Evolutionary conservation across 495 filamentous ascomycete genomes (phyloP).

Genomic region (Thermothielavioides terrestris): DNA sequence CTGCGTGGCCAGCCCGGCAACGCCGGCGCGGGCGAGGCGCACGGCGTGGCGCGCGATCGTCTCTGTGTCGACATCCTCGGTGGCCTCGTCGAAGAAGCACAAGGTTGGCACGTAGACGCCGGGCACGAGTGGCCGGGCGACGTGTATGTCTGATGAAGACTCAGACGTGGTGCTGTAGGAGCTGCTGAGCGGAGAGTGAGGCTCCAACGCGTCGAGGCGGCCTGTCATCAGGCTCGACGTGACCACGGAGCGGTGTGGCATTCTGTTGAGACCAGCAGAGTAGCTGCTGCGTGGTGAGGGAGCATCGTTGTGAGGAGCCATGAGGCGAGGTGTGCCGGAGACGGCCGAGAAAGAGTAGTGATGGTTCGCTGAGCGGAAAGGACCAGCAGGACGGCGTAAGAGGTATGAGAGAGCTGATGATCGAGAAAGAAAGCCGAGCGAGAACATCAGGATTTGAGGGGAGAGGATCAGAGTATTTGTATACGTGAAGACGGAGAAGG

Average conservation of each 20-base stretch:
- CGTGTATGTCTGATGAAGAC: conserved; percentile 32
- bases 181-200: conserved; percentile 33
- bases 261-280: conserved; percentile 37
- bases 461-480: conserved; percentile 25
- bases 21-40: conserved; percentile 71
- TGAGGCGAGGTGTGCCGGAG: conserved; percentile 17
- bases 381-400: background rate
- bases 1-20: conserved; percentile 74
- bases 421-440: conserved; percentile 5
- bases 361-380: background rate
- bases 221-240: conserved; percentile 30
- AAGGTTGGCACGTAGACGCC: conserved; percentile 82
- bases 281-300: conserved; percentile 41
- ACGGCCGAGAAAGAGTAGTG: background rate
- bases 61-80: conserved; percentile 65
- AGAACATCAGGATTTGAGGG: conserved; percentile 1
- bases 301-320: conserved; percentile 46
- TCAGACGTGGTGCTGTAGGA: conserved; percentile 38
- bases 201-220: conserved; percentile 20
- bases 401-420: background rate
- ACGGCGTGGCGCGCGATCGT: conserved; percentile 69
- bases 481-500: conserved; percentile 13
- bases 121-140: conserved; percentile 55
- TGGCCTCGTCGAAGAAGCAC: conserved; percentile 74
- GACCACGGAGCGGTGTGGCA: conserved; percentile 27